Percentiles rank a stretch among this genome's conserved stretches.
Conservation (phyloP, 495 filamentous ascomycete species). For the Podospora fimiseda region DNA sequence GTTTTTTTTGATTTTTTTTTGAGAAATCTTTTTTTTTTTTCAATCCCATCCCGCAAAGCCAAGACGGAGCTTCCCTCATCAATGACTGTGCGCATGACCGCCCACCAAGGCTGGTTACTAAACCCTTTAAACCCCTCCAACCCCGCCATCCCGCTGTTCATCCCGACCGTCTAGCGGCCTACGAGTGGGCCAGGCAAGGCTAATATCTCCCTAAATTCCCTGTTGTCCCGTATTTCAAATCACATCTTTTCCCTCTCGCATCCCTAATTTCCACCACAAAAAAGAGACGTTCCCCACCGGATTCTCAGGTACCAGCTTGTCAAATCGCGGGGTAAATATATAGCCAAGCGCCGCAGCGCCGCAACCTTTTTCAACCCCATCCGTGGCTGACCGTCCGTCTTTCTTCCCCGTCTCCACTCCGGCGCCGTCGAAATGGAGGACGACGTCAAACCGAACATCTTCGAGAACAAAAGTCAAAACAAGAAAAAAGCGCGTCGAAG, state of each 20-base stretch:
- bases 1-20: too few species aligned
- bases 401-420: background rate
- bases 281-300: too few species aligned
- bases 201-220: background rate
- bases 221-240: background rate
- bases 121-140: background rate
- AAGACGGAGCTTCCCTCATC: background rate
- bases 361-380: background rate
- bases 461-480: slow-evolving; percentile 13
- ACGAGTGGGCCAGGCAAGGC: background rate
- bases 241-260: background rate
- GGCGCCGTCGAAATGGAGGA: background rate
- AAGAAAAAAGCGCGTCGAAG: slow-evolving; percentile 49
- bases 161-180: background rate
- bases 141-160: background rate
- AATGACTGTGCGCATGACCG: background rate
- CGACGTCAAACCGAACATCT: background rate
- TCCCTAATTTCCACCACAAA: too few species aligned
- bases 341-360: background rate
- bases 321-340: background rate
- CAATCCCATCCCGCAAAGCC: background rate
- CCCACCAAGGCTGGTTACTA: background rate
- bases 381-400: background rate
- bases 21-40: slow-evolving; percentile 2
- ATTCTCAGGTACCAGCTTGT: too few species aligned